phyloP scores from a whole-genome alignment of 345 rosid genomes.

The Populus davidiana region DNA sequence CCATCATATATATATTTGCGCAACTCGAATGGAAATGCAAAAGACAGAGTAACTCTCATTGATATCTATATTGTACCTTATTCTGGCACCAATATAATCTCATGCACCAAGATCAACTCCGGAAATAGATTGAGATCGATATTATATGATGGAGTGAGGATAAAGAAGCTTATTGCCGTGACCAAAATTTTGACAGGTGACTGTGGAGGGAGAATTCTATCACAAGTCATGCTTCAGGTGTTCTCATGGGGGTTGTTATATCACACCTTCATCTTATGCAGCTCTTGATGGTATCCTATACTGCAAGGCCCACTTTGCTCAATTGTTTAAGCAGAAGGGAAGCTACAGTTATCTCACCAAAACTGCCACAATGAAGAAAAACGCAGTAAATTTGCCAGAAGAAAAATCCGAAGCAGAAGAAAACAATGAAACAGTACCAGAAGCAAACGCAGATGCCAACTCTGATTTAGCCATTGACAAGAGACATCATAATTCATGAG shows the following conservation, averaged over 20 bases:
- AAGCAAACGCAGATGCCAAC: slow-evolving; percentile 9
- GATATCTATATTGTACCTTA: not conserved
- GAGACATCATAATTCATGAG: slow-evolving; percentile 1
- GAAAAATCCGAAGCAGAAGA: slow-evolving; percentile 13
- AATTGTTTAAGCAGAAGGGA: slow-evolving; percentile 57
- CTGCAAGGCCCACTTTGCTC: slow-evolving; percentile 54
- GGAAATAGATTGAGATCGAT: not conserved
- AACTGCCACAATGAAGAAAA: slow-evolving; percentile 29
- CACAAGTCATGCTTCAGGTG: slow-evolving; percentile 62
- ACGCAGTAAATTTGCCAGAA: not conserved
- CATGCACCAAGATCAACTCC: not conserved
- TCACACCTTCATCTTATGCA: slow-evolving; percentile 47
- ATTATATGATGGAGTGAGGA: not conserved
- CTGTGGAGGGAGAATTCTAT: slow-evolving; percentile 46
- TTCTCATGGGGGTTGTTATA: slow-evolving; percentile 47
- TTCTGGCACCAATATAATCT: not conserved
- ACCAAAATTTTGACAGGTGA: slow-evolving; percentile 27
- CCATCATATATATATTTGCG: not conserved
- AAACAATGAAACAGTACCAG: slow-evolving; percentile 1
- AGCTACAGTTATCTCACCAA: slow-evolving; percentile 38
- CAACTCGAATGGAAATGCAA: not conserved
- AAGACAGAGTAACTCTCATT: not conserved
- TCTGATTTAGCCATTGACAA: slow-evolving; percentile 3
- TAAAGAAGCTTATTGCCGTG: not conserved
- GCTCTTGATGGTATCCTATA: slow-evolving; percentile 48